A percentile compares a stretch with the other conserved stretches of the same genome.
phyloP scores from a whole-genome alignment of 495 filamentous ascomycete species.

The Daldinia loculata region DNA sequence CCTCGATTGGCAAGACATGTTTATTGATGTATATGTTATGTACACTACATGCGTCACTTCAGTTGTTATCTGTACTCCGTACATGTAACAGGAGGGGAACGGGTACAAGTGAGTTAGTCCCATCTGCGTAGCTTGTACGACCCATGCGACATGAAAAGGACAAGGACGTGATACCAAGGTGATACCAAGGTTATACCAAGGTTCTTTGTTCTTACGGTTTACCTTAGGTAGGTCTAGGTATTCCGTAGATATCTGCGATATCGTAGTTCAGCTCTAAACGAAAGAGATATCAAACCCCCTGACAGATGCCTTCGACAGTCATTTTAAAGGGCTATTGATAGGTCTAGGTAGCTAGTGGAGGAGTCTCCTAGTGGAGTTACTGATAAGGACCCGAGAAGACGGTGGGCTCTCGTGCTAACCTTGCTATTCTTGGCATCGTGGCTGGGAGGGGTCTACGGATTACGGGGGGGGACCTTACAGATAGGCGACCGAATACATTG shows the following conservation, averaged over 20 bases:
- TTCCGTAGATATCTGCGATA: background rate
- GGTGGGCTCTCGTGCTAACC: conserved; percentile 28
- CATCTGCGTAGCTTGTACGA: conserved; percentile 12
- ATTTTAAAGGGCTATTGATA: conserved; percentile 23
- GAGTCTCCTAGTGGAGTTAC: conserved; percentile 40
- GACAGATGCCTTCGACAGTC: conserved; percentile 18
- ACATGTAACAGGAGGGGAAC: background rate
- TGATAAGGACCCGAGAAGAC: conserved; percentile 39
- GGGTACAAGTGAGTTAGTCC: conserved; percentile 14
- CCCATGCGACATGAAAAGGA: conserved; percentile 8
- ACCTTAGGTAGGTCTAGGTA: background rate
- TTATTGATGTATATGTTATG: conserved; percentile 6
- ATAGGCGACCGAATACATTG: conserved; percentile 8
- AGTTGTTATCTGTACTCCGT: conserved; percentile 17
- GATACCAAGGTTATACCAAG: too few species aligned
- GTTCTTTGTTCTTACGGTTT: conserved; percentile 31
- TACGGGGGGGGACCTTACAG: background rate
- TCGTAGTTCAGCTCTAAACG: too few species aligned
- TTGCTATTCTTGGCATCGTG: conserved; percentile 30
- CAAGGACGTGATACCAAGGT: conserved; percentile 27
- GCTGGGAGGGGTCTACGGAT: conserved; percentile 20
- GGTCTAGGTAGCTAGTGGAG: too few species aligned
- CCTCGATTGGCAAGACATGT: conserved; percentile 30
- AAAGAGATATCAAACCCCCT: conserved; percentile 23
- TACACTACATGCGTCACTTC: conserved; percentile 21